Conservation (phyloP, 495 filamentous ascomycete species). For the Hypoxylon trugodes region DNA sequence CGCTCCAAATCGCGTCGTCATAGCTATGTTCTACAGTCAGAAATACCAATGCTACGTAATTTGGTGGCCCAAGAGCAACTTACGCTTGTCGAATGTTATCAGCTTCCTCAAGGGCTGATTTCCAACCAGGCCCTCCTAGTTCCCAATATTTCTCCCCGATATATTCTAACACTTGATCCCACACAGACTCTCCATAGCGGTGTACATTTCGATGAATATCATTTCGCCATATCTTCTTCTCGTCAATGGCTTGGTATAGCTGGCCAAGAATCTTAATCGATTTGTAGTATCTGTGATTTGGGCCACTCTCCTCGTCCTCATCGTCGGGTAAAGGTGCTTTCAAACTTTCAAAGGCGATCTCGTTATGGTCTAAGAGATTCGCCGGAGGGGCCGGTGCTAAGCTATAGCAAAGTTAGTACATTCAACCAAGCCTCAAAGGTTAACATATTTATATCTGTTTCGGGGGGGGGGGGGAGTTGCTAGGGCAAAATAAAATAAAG, state of each 20-base stretch:
- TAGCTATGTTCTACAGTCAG: no score
- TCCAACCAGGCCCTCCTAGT: slow-evolving; percentile 41
- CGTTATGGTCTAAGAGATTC: slow-evolving; percentile 55
- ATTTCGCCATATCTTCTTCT: slow-evolving; percentile 68
- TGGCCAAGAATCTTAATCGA: slow-evolving; percentile 75
- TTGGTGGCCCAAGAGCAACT: slow-evolving; percentile 30
- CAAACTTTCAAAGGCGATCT: slow-evolving; percentile 55
- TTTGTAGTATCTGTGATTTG: slow-evolving; percentile 65
- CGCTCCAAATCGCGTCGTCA: slow-evolving; percentile 64
- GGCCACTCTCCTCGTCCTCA: slow-evolving; percentile 61
- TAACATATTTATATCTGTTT: neutral
- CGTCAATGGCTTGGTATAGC: slow-evolving; percentile 79
- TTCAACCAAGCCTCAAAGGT: neutral
- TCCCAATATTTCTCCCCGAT: slow-evolving; percentile 42
- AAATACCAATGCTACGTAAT: neutral
- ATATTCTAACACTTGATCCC: slow-evolving; percentile 57
- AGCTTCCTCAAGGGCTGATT: slow-evolving; percentile 55
- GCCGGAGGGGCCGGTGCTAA: slow-evolving; percentile 71
- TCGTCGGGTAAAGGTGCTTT: slow-evolving; percentile 37
- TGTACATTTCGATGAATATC: slow-evolving; percentile 54
- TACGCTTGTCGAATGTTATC: slow-evolving; percentile 64
- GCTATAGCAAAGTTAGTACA: slow-evolving; percentile 36
- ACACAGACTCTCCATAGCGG: slow-evolving; percentile 43
- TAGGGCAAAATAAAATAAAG: no score
- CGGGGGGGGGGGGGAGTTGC: neutral